Percentiles rank a stretch among this genome's conserved stretches.
phyloP scores from a whole-genome alignment of 2,329 filamentous ascomycete genomes.

The Diaporthe citri region DNA sequence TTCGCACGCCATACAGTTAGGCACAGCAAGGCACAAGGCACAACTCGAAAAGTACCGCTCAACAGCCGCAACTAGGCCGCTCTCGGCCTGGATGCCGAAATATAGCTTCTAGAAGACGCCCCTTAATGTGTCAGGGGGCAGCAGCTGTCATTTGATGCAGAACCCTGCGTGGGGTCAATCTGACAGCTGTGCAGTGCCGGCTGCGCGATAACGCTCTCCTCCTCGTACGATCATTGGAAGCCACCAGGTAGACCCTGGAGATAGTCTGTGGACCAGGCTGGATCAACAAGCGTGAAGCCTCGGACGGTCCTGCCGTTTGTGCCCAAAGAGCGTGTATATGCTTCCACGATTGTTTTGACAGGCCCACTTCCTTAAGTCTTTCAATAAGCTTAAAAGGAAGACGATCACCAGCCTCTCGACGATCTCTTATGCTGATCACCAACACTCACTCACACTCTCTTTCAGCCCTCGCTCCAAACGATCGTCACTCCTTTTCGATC shows the following conservation, averaged over 20 bases:
- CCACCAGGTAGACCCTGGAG: not conserved
- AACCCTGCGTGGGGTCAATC: constrained; percentile 19
- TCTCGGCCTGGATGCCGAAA: constrained; percentile 22
- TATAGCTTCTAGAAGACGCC: constrained; percentile 23
- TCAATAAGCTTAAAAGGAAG: constrained; percentile 21
- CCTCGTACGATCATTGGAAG: constrained; percentile 15
- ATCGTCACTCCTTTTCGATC: constrained; percentile 14
- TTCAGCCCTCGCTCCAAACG: not conserved
- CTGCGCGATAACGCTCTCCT: not conserved
- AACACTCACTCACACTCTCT: not conserved
- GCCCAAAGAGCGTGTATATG: not conserved
- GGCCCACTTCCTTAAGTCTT: not conserved
- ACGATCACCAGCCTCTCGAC: constrained; percentile 27
- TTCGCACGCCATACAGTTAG: not conserved
- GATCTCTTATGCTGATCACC: constrained; percentile 6
- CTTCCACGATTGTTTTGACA: not conserved
- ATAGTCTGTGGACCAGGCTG: constrained; percentile 9
- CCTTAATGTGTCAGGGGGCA: constrained; percentile 26
- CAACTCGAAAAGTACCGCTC: constrained; percentile 2
- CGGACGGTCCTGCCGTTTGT: constrained; percentile 1
- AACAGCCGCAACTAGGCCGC: constrained; percentile 24
- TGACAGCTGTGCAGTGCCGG: constrained; percentile 6
- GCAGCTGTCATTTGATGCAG: constrained; percentile 7
- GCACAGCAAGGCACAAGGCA: not conserved
- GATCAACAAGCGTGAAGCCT: not conserved